A percentile compares a stretch with the other conserved stretches of the same genome.
phyloP scores from a whole-genome alignment of 768 basidiomycete species.

The Exidia glandulosa region DNA sequence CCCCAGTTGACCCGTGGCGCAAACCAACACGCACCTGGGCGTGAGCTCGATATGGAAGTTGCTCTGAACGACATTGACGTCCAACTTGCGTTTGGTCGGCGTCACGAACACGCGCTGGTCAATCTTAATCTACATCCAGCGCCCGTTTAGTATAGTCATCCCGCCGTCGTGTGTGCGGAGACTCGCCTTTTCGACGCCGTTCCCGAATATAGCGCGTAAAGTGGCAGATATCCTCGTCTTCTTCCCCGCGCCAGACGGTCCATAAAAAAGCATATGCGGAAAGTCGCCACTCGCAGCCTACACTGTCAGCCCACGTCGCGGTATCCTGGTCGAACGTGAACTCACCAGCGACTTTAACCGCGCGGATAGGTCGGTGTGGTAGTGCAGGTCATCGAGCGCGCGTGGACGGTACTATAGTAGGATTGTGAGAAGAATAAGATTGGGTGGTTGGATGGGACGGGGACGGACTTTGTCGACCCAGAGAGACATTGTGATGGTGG shows the following conservation, averaged over 20 bases:
- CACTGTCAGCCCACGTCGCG: no score
- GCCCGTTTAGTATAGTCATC: neutral
- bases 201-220: slow-evolving; percentile 78
- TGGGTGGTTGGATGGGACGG: neutral
- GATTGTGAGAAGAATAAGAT: neutral
- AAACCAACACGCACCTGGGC: slow-evolving; percentile 76
- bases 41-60: slow-evolving; percentile 98
- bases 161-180: neutral
- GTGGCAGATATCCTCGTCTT: slow-evolving; percentile 94
- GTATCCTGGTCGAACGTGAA: neutral
- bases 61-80: slow-evolving; percentile 94
- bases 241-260: slow-evolving; percentile 94
- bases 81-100: slow-evolving; percentile 86
- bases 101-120: slow-evolving; percentile 94
- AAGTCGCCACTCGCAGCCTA: slow-evolving; percentile 89
- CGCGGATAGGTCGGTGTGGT: slow-evolving; percentile 70
- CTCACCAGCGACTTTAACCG: slow-evolving; percentile 69
- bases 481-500: slow-evolving; percentile 33
- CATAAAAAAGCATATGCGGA: slow-evolving; percentile 96
- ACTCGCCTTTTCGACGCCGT: slow-evolving; percentile 82
- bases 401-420: slow-evolving; percentile 66
- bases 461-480: slow-evolving; percentile 43
- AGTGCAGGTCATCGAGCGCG: slow-evolving; percentile 75
- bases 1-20: neutral
- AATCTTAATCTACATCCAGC: slow-evolving; percentile 67